Percentiles rank a stretch among this genome's conserved stretches.
phyloP scores from a whole-genome alignment of 495 filamentous ascomycete genomes.

The Hyaloscypha hepaticicola region DNA sequence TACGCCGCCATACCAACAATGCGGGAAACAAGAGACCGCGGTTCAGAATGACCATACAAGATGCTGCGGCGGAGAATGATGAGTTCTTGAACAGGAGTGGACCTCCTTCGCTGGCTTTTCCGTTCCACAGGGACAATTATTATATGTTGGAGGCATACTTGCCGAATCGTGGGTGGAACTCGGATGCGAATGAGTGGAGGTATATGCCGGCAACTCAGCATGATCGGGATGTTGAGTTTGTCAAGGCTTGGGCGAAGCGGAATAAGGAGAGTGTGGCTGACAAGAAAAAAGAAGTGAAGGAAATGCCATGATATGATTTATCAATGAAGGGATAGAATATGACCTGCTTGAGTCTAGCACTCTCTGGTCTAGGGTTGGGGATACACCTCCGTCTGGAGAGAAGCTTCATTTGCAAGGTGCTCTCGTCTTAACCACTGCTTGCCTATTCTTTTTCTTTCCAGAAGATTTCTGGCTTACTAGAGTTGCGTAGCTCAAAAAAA shows the following conservation, averaged over 20 bases:
- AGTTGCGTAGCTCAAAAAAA: no score
- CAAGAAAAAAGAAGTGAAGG: conserved; percentile 3
- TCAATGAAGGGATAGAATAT: no score
- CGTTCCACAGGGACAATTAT: conserved; percentile 52
- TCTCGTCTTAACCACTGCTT: no score
- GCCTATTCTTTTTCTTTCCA: no score
- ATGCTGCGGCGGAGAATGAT: conserved; percentile 44
- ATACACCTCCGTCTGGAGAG: no score
- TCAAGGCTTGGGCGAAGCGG: conserved; percentile 15
- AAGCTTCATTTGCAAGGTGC: no score
- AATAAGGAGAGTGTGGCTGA: not conserved
- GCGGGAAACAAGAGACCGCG: conserved; percentile 44
- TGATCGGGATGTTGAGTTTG: conserved; percentile 39
- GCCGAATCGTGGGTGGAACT: conserved; percentile 46
- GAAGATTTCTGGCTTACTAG: no score
- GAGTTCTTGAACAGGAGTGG: conserved; percentile 47
- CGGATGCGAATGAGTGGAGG: conserved; percentile 38
- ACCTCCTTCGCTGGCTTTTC: conserved; percentile 47
- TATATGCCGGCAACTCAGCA: conserved; percentile 46
- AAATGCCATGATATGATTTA: no score
- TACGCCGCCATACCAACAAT: conserved; percentile 47
- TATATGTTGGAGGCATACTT: conserved; percentile 53
- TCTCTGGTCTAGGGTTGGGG: no score
- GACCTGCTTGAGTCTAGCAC: no score
- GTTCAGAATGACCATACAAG: conserved; percentile 48